Percentiles rank a stretch among this genome's conserved stretches.
Evolutionary conservation across 352 stramenopile species (phyloP).

Genomic region (Phytophthora colocasiae): DNA sequence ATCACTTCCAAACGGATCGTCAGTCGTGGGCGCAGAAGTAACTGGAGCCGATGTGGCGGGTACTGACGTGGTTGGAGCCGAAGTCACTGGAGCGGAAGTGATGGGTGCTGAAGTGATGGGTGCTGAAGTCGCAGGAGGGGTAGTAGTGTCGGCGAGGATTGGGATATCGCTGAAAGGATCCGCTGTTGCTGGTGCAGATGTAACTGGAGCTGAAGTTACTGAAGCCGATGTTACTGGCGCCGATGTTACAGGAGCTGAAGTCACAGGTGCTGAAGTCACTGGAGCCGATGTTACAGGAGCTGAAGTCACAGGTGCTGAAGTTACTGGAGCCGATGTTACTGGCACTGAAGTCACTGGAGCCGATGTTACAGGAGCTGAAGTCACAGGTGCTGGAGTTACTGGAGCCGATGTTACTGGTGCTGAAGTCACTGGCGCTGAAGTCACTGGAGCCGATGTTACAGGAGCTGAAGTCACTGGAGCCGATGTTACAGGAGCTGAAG

Average conservation of each 20-base stretch:
- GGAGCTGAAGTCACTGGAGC: slow-evolving; percentile 7
- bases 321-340: background rate
- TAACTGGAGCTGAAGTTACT: background rate
- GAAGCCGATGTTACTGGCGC: too few species aligned
- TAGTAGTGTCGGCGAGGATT: background rate
- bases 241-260: background rate
- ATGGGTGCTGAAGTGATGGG: slow-evolving; percentile 8
- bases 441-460: slow-evolving; percentile 1
- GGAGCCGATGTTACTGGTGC: background rate
- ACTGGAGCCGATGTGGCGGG: background rate
- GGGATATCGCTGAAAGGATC: slow-evolving; percentile 1
- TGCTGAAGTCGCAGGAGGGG: slow-evolving; percentile 1
- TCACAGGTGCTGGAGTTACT: background rate
- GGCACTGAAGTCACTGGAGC: background rate
- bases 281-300: background rate
- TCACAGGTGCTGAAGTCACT: background rate
- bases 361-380: background rate
- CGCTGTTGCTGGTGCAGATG: slow-evolving; percentile 4
- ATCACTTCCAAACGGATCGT: slow-evolving; percentile 2
- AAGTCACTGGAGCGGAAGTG: background rate
- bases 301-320: background rate
- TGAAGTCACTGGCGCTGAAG: background rate
- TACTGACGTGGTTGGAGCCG: background rate
- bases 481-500: background rate
- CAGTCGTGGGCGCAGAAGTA: slow-evolving; percentile 1